Evolutionary conservation across 2,329 filamentous ascomycete species (phyloP), one percentile per base, ranked within the genome.

Genomic region (Penicillium sp.): DNA sequence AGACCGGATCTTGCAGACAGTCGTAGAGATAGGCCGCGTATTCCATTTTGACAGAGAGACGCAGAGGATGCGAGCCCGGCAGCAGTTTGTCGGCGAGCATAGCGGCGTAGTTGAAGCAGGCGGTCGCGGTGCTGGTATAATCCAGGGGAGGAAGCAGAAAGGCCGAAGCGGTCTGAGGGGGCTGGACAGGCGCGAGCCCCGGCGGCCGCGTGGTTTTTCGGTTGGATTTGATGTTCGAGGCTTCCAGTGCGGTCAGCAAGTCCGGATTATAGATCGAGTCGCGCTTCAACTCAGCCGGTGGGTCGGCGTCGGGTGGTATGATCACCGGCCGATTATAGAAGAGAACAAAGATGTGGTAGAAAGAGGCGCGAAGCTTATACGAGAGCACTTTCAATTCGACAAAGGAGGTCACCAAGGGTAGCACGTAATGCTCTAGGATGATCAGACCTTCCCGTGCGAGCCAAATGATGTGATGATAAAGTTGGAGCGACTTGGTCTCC

Each of bases 311-410:
- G 61, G 81, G 77, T 33, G 77, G 74, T 39, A 83, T 84, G 48
- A 95, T 80, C 0, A 85, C 78, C 0, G 91, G 91, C 45, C 88
- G 83, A 69, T 96, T 96, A 73, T 96, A 89, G 65, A 96, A 97
- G 9, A 97, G 79, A 46, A 95, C 93, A 67, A 95, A 95, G 56
- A 98, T 89, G 72, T 98, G 91, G 61, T 94, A 93, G 66, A 97
- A 95, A 18, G 89, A 95, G 12, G 93, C 93, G 51, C 89, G 84
- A 11, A 98, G 78, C 70, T 97, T 98, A 66, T 89, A 88, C 18
- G 88, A 85, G 54, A 98, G 78, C 39, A 97, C 90, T 63, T 90
- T 90, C 48, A 95, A 82, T 67, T 95, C 90, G 62, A 76, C 82
- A 70, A 83, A 88, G 61, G 81, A 85, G 57, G 78, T 83, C 47